These are phyloP conservation scores for Candida montana DNA, from an alignment of 805 yeast genomes.

Conservation along the genomic window DNA sequence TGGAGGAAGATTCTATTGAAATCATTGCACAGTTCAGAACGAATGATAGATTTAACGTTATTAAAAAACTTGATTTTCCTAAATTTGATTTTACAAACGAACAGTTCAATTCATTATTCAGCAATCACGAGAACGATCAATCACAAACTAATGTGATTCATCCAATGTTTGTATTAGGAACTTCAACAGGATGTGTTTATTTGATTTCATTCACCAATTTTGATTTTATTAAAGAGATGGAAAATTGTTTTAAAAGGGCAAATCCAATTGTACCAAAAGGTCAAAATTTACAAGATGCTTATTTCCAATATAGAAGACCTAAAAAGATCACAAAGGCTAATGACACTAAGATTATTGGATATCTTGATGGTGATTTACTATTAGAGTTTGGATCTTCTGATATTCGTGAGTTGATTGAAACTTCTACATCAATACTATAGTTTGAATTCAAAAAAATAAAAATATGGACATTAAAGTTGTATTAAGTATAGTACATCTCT, in stretches of 20 bases:
- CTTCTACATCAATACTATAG: constrained; percentile 7
- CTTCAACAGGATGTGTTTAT: constrained; percentile 23
- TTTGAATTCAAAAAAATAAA: no score
- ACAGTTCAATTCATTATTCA: not conserved
- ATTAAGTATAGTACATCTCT: constrained; percentile 9
- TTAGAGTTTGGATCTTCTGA: constrained; percentile 5
- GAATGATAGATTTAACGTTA: constrained; percentile 21
- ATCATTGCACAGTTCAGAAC: constrained; percentile 17
- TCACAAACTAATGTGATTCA: constrained; percentile 4
- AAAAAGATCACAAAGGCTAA: not conserved
- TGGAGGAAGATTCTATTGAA: not conserved
- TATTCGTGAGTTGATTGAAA: constrained; percentile 5
- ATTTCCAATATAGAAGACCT: constrained; percentile 6
- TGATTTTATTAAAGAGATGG: constrained; percentile 3
- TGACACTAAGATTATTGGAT: constrained; percentile 1
- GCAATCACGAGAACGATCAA: no score
- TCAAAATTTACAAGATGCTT: not conserved
- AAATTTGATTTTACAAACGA: not conserved
- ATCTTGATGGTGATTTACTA: constrained; percentile 19
- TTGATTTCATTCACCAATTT: constrained; percentile 19
- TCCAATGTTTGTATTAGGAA: constrained; percentile 22
- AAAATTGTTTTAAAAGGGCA: not conserved
- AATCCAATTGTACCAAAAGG: constrained; percentile 1
- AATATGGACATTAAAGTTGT: not conserved
- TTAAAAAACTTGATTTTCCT: constrained; percentile 9